A percentile compares a stretch with the other conserved stretches of the same genome.
phyloP scores from a whole-genome alignment of 2,329 filamentous ascomycete genomes.

The Aschersonia sp. region DNA sequence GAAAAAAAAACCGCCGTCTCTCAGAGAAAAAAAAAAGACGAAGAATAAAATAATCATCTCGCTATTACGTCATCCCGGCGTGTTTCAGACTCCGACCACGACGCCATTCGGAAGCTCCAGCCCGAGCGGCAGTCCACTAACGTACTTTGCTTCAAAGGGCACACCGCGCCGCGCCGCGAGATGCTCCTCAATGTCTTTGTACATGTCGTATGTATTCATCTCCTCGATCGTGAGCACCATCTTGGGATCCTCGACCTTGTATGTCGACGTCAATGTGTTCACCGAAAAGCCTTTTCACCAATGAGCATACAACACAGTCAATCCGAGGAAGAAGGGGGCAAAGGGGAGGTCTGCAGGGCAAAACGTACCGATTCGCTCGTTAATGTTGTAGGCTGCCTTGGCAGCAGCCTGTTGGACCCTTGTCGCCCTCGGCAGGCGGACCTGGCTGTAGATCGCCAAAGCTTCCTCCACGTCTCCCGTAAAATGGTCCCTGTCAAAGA shows the following conservation, averaged over 20 bases:
- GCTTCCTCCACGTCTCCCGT: slow-evolving; percentile 30
- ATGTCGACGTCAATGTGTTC: slow-evolving; percentile 39
- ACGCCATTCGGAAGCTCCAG: slow-evolving; percentile 35
- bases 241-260: slow-evolving; percentile 47
- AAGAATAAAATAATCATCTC: too few relatives aligned
- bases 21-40: too few relatives aligned
- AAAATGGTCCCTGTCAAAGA: slow-evolving; percentile 37
- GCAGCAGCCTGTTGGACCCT: slow-evolving; percentile 42
- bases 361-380: slow-evolving; percentile 40
- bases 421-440: slow-evolving; percentile 39
- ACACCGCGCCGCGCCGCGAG: slow-evolving; percentile 19
- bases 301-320: background rate
- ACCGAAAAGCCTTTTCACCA: slow-evolving; percentile 38
- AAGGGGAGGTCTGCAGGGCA: background rate
- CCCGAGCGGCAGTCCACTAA: slow-evolving; percentile 30
- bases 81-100: background rate
- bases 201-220: slow-evolving; percentile 54
- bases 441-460: slow-evolving; percentile 34
- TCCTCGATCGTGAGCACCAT: slow-evolving; percentile 53
- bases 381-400: slow-evolving; percentile 45
- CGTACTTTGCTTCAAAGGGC: slow-evolving; percentile 21
- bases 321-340: background rate
- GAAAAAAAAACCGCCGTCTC: too few relatives aligned
- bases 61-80: too few relatives aligned
- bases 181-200: slow-evolving; percentile 37